Percentiles rank a stretch among this genome's conserved stretches.
Conservation (phyloP, 441 rosid species). For the Bruguiera hainesii region DNA sequence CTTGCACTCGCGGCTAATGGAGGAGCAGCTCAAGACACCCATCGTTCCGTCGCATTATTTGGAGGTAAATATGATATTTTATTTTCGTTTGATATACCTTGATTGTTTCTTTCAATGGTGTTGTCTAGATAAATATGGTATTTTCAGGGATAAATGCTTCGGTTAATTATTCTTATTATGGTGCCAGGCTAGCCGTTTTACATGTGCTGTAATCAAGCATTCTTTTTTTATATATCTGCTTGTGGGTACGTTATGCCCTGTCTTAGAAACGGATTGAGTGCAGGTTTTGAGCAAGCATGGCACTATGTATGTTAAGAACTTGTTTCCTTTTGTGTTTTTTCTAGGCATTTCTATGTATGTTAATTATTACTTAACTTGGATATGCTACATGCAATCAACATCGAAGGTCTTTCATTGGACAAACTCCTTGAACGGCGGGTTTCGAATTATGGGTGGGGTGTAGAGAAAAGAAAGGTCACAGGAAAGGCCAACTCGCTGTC, state of each 20-base stretch:
- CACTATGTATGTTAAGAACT: neutral
- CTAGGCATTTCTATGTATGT: no score
- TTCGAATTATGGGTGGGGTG: conserved; percentile 57
- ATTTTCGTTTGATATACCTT: neutral
- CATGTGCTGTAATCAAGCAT: no score
- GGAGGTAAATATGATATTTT: conserved; percentile 43
- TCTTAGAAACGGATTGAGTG: conserved; percentile 12
- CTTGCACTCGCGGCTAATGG: conserved; percentile 67
- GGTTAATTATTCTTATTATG: no score
- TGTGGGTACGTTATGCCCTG: no score
- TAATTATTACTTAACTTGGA: conserved; percentile 5
- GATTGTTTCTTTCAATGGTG: neutral
- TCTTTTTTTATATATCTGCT: no score
- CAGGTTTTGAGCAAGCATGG: conserved; percentile 91
- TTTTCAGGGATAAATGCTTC: no score
- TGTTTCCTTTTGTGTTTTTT: neutral
- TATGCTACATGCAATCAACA: conserved; percentile 61
- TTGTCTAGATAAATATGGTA: neutral
- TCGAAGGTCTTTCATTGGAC: conserved; percentile 81
- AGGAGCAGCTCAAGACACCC: conserved; percentile 78
- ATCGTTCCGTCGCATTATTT: conserved; percentile 83
- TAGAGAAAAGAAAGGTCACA: conserved; percentile 53
- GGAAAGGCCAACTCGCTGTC: conserved; percentile 53
- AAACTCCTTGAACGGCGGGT: conserved; percentile 77
- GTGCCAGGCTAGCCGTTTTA: no score